Evolutionary conservation across 176 grass and related monocot genomes (phyloP).

Genomic region (Paspalum vaginatum): DNA sequence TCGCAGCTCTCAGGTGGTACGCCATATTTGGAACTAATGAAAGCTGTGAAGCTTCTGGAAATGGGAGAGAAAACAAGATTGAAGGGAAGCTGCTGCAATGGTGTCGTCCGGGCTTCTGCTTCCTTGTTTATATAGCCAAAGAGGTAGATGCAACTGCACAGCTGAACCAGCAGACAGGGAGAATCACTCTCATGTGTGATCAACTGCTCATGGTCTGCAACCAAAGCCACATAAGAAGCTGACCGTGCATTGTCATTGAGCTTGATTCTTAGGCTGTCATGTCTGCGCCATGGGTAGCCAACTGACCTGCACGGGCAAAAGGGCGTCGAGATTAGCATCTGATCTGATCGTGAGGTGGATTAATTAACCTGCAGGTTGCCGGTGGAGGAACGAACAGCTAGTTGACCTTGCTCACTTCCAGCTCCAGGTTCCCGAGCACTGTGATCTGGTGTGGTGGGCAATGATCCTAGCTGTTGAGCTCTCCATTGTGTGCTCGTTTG

Average conservation of each 20-base stretch:
- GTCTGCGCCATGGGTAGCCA: not conserved
- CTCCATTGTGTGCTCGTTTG: not conserved
- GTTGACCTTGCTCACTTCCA: not conserved
- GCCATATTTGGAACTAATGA: not conserved
- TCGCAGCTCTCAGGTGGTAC: constrained; percentile 19
- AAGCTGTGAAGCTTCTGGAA: not conserved
- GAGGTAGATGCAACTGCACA: not conserved
- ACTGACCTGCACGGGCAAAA: not conserved
- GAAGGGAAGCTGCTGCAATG: constrained; percentile 6
- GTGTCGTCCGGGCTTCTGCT: not conserved
- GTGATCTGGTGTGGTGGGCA: not conserved
- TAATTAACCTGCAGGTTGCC: not conserved
- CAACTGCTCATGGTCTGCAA: not conserved
- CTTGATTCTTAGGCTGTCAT: constrained; percentile 17
- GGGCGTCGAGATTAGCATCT: not conserved
- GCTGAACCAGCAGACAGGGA: constrained; percentile 2
- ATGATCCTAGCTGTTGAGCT: too few species aligned
- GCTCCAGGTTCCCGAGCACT: not conserved
- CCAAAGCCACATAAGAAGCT: not conserved
- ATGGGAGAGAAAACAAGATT: not conserved
- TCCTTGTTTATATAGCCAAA: not conserved
- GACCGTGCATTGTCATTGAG: not conserved
- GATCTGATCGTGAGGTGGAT: not conserved
- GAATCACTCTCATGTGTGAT: constrained; percentile 19
- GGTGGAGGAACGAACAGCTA: not conserved